Conservation (phyloP, 495 filamentous ascomycete genomes). For the Podospora pseudopauciseta region DNA sequence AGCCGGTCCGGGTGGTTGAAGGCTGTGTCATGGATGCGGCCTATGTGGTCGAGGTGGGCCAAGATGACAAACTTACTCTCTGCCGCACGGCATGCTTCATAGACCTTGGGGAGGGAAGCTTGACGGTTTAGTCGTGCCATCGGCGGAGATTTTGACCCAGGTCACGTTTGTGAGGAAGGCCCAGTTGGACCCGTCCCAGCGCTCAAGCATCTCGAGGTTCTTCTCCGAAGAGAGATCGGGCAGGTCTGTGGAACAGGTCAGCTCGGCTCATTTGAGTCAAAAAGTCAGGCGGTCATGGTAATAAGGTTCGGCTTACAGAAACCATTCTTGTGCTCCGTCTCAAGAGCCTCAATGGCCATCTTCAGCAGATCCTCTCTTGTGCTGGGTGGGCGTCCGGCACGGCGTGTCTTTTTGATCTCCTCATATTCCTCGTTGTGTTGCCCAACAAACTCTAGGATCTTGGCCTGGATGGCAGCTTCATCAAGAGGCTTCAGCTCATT, state of each 20-base stretch:
- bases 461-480: slow-evolving; percentile 53
- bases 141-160: slow-evolving; percentile 58
- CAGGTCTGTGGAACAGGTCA: slow-evolving; percentile 39
- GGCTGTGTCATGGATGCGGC: slow-evolving; percentile 4
- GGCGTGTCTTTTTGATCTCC: slow-evolving; percentile 66
- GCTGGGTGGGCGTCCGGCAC: slow-evolving; percentile 76
- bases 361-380: slow-evolving; percentile 71
- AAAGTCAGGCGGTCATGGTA: background rate
- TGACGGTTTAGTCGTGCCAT: slow-evolving; percentile 53
- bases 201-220: slow-evolving; percentile 42
- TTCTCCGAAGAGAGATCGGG: slow-evolving; percentile 48
- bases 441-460: slow-evolving; percentile 69
- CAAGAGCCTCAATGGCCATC: slow-evolving; percentile 64
- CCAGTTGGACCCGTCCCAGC: slow-evolving; percentile 51
- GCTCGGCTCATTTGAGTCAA: background rate
- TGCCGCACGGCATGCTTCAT: slow-evolving; percentile 13
- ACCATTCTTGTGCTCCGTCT: slow-evolving; percentile 78
- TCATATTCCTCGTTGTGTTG: slow-evolving; percentile 74
- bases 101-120: slow-evolving; percentile 60
- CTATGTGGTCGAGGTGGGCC: background rate
- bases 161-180: slow-evolving; percentile 50
- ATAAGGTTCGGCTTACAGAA: slow-evolving; percentile 54
- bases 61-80: slow-evolving; percentile 1
- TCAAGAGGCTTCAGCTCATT: slow-evolving; percentile 54
- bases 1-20: slow-evolving; percentile 2